A percentile compares a stretch with the other conserved stretches of the same genome.
phyloP scores from a whole-genome alignment of 1,284 basidiomycete genomes.

The Ustilago hordei region DNA sequence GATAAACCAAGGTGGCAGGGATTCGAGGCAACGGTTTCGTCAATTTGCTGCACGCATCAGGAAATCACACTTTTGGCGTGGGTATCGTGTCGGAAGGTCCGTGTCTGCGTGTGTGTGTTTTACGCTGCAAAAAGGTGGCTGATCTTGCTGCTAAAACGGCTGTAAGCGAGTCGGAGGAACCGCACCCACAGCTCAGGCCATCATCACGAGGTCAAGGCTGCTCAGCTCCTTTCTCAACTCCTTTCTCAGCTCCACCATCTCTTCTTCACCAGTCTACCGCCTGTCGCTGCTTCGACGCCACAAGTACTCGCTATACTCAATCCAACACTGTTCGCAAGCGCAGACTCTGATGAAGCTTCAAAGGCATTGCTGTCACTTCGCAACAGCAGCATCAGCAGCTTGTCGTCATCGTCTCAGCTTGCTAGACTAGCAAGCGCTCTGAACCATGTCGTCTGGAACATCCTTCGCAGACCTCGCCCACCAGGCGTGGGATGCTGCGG shows the following conservation, averaged over 20 bases:
- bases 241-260: background rate
- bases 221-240: background rate
- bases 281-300: background rate
- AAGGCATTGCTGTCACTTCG: background rate
- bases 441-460: conserved; percentile 48
- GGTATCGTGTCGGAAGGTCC: background rate
- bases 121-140: too few species aligned
- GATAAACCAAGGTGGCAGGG: conserved; percentile 6
- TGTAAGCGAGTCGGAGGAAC: conserved; percentile 1
- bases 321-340: background rate
- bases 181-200: background rate
- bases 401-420: background rate
- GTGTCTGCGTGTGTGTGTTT: background rate
- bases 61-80: conserved; percentile 1
- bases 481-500: conserved; percentile 48
- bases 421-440: background rate
- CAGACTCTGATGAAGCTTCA: background rate
- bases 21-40: conserved; percentile 31
- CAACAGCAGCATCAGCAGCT: background rate
- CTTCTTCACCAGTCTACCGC: background rate
- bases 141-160: background rate
- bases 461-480: conserved; percentile 53
- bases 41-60: conserved; percentile 19
- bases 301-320: background rate
- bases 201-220: background rate